Percentiles rank a stretch among this genome's conserved stretches.
Evolutionary conservation across 768 basidiomycete species (phyloP).

Genomic region (Suillus discolor): DNA sequence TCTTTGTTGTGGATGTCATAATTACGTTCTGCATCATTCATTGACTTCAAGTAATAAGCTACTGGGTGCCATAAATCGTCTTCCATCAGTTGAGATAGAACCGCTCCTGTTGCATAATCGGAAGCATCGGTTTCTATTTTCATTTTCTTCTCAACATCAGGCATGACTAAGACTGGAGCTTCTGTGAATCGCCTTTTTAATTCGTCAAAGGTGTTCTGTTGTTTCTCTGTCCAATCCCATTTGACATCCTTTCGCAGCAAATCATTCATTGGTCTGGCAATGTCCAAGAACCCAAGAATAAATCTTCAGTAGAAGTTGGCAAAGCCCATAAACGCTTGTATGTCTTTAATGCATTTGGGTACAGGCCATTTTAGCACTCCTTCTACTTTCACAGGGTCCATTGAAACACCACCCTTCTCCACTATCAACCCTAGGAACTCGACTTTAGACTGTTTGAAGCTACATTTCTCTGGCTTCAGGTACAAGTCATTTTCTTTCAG

Average conservation of each 20-base stretch:
- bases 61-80: slow-evolving; percentile 29
- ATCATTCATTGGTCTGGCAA: slow-evolving; percentile 26
- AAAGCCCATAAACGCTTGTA: slow-evolving; percentile 31
- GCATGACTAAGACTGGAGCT: slow-evolving; percentile 24
- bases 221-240: slow-evolving; percentile 28
- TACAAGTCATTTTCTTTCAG: slow-evolving; percentile 36
- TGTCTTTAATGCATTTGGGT: slow-evolving; percentile 18
- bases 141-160: slow-evolving; percentile 4
- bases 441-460: slow-evolving; percentile 25
- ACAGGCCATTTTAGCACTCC: slow-evolving; percentile 32
- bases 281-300: slow-evolving; percentile 29
- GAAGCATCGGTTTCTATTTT: slow-evolving; percentile 5
- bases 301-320: slow-evolving; percentile 35
- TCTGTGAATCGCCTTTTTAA: slow-evolving; percentile 32
- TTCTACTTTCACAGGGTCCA: slow-evolving; percentile 38
- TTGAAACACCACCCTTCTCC: slow-evolving; percentile 18
- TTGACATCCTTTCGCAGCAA: slow-evolving; percentile 26
- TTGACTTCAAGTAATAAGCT: slow-evolving; percentile 30
- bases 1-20: slow-evolving; percentile 41
- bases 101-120: neutral
- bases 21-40: slow-evolving; percentile 37
- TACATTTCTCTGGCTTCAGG: slow-evolving; percentile 41
- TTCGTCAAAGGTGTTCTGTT: slow-evolving; percentile 27
- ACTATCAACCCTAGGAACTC: slow-evolving; percentile 37
- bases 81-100: neutral